Evolutionary conservation across 768 basidiomycete genomes (phyloP), one percentile per base, ranked within the genome.

Genomic region (Russula virescens): DNA sequence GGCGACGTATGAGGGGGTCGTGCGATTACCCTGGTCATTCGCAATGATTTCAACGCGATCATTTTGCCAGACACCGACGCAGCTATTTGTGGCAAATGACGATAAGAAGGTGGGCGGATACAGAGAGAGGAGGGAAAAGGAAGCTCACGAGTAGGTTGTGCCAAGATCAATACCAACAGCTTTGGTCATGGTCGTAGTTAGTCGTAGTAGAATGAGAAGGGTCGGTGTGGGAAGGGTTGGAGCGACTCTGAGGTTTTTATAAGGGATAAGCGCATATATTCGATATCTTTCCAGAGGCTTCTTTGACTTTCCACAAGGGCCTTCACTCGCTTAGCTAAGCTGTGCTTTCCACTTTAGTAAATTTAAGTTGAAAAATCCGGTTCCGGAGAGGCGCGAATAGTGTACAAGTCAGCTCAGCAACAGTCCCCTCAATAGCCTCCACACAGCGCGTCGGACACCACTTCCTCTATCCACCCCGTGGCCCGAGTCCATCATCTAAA

Each of bases 11-110:
- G 94, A 96, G 18, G 94, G 94, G 8, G 94, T 96, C 10, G 94
- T 96, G 61, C 94, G 89, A 80, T 96, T 92, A 74, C 91, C 90
- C 80, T 92, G 91, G 77, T 93, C 90, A 72, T 93, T 93, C 78
- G 90, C 90, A 74, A 98, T 98, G 80, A 97, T 97, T 79, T 97
- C 95, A 68, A 97, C 95, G 74, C 95, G 91, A 81, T 98, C 96
- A 72, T 97, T 94, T 83, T 95, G 92, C 94, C 95, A 98, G 66
- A 98, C 95, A 83, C 91, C 96, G 71, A 98, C 96, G 77, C 95
- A 98, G n/a, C 91, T 94, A 60, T 42, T 60, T 40, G 42, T 31
- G 65, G 61, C 48, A 52, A 48, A 63, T 49, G 60, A 26, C 52
- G 14, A 50, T 68, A 31, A 60, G 51, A 25, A 68, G 46, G 5